Evolutionary conservation across 208 protist genomes (phyloP), one percentile per base, ranked within the genome.

Genomic region (Vickermania ingenoplastis): DNA sequence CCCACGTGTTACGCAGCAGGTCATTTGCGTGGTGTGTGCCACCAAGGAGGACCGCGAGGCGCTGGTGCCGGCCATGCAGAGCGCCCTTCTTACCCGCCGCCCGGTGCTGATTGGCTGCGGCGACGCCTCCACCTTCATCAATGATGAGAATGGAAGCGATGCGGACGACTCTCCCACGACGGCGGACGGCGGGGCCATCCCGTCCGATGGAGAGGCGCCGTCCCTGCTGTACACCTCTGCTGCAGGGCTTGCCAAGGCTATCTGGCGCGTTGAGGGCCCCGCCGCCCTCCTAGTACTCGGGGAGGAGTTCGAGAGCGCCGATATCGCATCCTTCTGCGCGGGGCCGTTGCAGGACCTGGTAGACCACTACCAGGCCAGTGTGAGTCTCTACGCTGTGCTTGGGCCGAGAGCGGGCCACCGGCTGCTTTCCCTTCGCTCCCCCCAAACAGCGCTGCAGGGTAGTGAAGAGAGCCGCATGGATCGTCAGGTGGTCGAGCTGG

Each of bases 371-470:
- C 57, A 68, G 24, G 77, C 69, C 5, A 68, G 63, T 11, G 74
- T 69, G 56, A 71, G 75, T 50, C 31, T 83, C 31, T 65, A 83
- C 56, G 78, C 81, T 5, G 29, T 81, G 28, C 61, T 65, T 2
- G 21, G 59, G 31, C 60, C 59, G 28, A 3, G 4, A 17, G n/a
- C 48, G 29, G 26, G 27, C 27, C 1, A 25, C n/a, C 52, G 11
- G n/a, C 28, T 53, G 29, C 52, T 41, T 21, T 29, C 22, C 24
- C 25, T 58, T 25, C 27, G 14, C 2, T 30, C 29, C 41, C 28
- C 21, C 22, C 24, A 24, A 26, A 28, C 57, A 25, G 31, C 30
- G 2, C 51, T 58, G 31, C 55, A 31, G 23, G 56, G 57, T 25
- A 45, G 51, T 27, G 36, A 45, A 45, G 36, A n/a, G 36, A 17